Evolutionary conservation across 768 basidiomycete species (phyloP), one percentile per base, ranked within the genome.

Genomic region (Trametes cinnabarina): DNA sequence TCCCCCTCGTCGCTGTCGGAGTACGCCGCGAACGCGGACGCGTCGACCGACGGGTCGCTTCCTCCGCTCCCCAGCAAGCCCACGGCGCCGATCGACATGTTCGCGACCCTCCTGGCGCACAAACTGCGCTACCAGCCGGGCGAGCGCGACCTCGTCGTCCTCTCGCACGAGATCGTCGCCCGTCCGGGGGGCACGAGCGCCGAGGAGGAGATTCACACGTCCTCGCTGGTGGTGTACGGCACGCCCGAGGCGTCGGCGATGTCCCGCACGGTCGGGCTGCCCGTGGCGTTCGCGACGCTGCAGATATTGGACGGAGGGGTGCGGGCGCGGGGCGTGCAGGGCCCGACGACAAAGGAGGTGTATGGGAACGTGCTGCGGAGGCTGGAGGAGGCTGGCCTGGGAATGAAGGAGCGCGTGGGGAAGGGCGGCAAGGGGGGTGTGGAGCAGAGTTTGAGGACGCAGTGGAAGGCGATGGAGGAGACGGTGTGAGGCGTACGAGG

Each of bases 191-290:
- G 47, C 22, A 5, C 25, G 12, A 15, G 17, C 17, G 73, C 76
- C 50, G 76, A 83, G 58, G 56, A 71, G 35, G 76, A 79, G 63
- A 78, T 85, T 62, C 81, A 93, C 62, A 86, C 83, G 11, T 89
- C 90, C 8, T 79, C 82, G 22, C 69, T 94, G 14, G 74, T 87
- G 22, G 73, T 79, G 30, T 88, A 87, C 63, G 93, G 87, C 1
- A 79, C 76, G 19, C 61, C 73, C 7, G 68, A 66, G 1, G 81
- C 79, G 3, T 88, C 89, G 0, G 94, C 94, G 4, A 97, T 97
- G 94, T 83, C 92, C n/a, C 78, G 85, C 28, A 92, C 90, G 3
- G 94, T 97, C 17, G 94, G 94, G 4, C 72, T 94, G 43, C 94
- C 94, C 0, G 83, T 95, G 7, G 94, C 90, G 1, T 83, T 94